phyloP scores from a whole-genome alignment of 2,329 filamentous ascomycete species.

The Huntiella decipiens region DNA sequence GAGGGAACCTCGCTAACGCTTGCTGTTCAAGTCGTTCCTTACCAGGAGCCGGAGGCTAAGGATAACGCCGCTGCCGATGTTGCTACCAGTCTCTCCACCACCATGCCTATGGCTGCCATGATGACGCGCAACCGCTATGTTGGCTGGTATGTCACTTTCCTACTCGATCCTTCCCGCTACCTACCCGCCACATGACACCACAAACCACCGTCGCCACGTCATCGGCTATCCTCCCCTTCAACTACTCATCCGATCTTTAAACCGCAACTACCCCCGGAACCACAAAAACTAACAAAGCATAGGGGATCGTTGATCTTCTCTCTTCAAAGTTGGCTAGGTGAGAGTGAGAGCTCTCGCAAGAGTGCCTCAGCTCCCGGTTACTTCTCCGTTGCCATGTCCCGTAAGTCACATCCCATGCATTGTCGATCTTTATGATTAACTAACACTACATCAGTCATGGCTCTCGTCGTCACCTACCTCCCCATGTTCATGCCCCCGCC shows the following conservation, averaged over 20 bases:
- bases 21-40: conserved; percentile 54
- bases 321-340: conserved; percentile 58
- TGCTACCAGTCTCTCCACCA: conserved; percentile 51
- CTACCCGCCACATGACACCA: too few relatives aligned
- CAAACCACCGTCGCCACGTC: too few relatives aligned
- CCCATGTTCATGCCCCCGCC: conserved; percentile 27
- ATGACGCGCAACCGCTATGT: conserved; percentile 77
- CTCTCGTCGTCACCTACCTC: conserved; percentile 33
- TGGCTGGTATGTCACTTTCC: conserved; percentile 33
- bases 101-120: conserved; percentile 89
- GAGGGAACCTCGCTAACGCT: neutral
- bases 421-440: neutral
- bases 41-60: conserved; percentile 54
- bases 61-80: conserved; percentile 45
- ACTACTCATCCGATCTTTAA: neutral
- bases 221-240: too few relatives aligned
- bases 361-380: conserved; percentile 45
- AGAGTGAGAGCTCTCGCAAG: conserved; percentile 48
- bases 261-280: neutral
- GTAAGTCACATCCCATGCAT: conserved; percentile 27
- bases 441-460: conserved; percentile 30
- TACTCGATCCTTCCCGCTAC: neutral
- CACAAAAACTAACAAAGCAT: neutral
- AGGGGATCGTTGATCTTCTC: conserved; percentile 59
- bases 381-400: conserved; percentile 61